Conservation (phyloP, 768 basidiomycete species). For the Lentinus tigrinus region DNA sequence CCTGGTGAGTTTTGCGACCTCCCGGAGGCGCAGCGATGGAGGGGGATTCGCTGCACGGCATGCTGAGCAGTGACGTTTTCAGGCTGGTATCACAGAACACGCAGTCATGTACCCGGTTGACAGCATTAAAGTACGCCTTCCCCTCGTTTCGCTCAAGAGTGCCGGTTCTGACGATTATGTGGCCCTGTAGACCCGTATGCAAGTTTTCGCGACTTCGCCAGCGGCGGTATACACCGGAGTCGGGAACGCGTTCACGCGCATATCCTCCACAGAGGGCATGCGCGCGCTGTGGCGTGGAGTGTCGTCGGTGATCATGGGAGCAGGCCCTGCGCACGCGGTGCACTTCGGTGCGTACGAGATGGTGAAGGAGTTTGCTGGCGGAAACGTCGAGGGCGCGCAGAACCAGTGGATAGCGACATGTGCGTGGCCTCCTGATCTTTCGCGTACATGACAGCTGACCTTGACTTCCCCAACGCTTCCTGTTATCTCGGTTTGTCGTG, state of each 20-base stretch:
- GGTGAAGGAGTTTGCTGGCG: constrained; percentile 90
- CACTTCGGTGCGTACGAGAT: constrained; percentile 97
- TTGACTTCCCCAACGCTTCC: background rate
- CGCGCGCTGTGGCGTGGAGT: constrained; percentile 94
- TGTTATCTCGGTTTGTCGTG: background rate
- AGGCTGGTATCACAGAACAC: constrained; percentile 99
- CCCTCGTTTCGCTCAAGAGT: background rate
- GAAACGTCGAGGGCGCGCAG: constrained; percentile 61
- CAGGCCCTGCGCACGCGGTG: constrained; percentile 96
- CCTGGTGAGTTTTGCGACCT: constrained; percentile 58
- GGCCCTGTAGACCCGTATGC: constrained; percentile 90
- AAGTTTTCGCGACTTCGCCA: constrained; percentile 87
- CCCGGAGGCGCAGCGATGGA: background rate
- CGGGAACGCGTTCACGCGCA: constrained; percentile 86
- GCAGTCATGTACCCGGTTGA: constrained; percentile 98
- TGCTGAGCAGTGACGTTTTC: constrained; percentile 15
- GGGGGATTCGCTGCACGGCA: background rate
- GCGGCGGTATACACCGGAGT: constrained; percentile 86
- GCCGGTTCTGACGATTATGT: background rate
- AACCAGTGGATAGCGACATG: constrained; percentile 90
- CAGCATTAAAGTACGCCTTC: constrained; percentile 84
- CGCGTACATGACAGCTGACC: background rate
- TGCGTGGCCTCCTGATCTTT: constrained; percentile 40
- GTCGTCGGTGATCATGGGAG: constrained; percentile 91
- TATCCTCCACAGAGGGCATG: constrained; percentile 92